phyloP scores from a whole-genome alignment of 768 basidiomycete genomes.

The Hypholoma sublateritium region DNA sequence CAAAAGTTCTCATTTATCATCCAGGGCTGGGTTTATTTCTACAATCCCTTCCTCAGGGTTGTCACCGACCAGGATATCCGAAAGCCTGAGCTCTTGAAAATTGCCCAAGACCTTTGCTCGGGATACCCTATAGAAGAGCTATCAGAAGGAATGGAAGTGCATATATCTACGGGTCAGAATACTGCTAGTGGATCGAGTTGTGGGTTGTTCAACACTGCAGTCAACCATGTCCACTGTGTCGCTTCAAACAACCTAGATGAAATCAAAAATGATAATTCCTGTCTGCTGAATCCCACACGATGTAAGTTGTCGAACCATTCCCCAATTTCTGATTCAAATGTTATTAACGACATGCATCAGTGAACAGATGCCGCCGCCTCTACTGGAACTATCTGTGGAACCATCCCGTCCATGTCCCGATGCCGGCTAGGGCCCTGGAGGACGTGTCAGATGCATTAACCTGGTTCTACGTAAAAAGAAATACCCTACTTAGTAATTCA shows the following conservation, averaged over 20 bases:
- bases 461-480: constrained; percentile 44
- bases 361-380: constrained; percentile 43
- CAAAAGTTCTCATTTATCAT: not conserved
- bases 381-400: constrained; percentile 55
- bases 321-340: not conserved
- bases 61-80: constrained; percentile 54
- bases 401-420: constrained; percentile 45
- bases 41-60: constrained; percentile 35
- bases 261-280: constrained; percentile 26
- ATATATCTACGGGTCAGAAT: constrained; percentile 27
- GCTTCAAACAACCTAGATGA: constrained; percentile 41
- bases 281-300: constrained; percentile 24
- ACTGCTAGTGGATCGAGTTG: constrained; percentile 9
- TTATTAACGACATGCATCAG: constrained; percentile 19
- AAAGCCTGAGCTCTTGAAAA: constrained; percentile 29
- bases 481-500: not conserved
- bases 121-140: constrained; percentile 29
- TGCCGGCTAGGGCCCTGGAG: constrained; percentile 38
- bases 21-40: constrained; percentile 54
- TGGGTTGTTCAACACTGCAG: constrained; percentile 31
- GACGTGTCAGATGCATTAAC: constrained; percentile 51
- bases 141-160: constrained; percentile 44
- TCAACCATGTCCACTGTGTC: constrained; percentile 48
- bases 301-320: constrained; percentile 15
- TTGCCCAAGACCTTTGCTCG: constrained; percentile 25